Conservation (phyloP, 768 basidiomycete genomes). For the Lactarius hengduanensis region DNA sequence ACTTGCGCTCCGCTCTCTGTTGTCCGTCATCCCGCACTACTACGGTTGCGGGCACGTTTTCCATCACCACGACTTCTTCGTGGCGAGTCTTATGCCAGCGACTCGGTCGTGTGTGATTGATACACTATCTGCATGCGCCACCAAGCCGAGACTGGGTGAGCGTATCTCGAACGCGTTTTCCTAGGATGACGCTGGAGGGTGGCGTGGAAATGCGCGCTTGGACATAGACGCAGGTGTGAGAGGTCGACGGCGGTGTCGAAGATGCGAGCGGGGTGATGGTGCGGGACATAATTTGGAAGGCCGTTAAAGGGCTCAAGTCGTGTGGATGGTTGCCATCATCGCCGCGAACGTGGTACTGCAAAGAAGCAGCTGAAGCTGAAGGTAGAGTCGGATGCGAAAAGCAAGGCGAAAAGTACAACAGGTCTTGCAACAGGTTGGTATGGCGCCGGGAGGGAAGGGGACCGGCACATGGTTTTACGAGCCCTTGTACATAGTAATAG, state of each 20-base stretch:
- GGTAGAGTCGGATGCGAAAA: too few species aligned
- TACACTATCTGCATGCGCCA: neutral
- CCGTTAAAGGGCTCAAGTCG: too few species aligned
- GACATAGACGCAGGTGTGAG: constrained; percentile 19
- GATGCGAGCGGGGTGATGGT: neutral
- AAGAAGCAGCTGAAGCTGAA: too few species aligned
- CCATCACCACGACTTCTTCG: constrained; percentile 90
- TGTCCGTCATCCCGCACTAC: constrained; percentile 64
- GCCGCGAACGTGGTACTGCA: too few species aligned
- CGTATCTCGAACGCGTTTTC: neutral
- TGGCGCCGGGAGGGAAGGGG: too few species aligned
- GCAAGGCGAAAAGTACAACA: too few species aligned
- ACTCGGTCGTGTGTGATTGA: too few species aligned
- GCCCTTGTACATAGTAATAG: too few species aligned
- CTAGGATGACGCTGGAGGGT: neutral
- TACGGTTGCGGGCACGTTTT: constrained; percentile 65
- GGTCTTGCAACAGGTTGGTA: too few species aligned
- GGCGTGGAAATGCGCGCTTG: neutral
- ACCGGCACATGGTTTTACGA: too few species aligned
- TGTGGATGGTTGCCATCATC: too few species aligned
- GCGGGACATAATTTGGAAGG: too few species aligned
- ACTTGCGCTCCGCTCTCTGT: constrained; percentile 63
- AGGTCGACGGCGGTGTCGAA: neutral
- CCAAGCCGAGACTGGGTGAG: neutral
- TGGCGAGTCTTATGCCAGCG: constrained; percentile 51